Conservation (phyloP, 2,329 filamentous ascomycete species). For the Epichloe scottii region DNA sequence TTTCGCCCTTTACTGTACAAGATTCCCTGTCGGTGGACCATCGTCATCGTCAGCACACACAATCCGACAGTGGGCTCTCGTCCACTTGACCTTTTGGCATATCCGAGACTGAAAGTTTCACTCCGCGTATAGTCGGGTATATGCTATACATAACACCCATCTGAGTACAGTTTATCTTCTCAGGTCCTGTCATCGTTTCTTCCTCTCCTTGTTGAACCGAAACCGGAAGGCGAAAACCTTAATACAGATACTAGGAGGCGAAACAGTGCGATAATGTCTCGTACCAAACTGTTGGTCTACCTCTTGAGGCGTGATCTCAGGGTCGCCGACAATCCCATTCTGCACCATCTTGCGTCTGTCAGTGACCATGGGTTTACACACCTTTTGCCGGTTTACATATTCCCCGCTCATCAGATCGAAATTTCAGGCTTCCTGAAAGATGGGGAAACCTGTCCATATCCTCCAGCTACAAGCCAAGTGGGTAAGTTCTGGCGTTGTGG, state of each 20-base stretch:
- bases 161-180: too few species aligned
- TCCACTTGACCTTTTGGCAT: not conserved
- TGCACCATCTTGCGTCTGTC: constrained; percentile 42
- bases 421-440: constrained; percentile 58
- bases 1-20: not conserved
- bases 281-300: constrained; percentile 50
- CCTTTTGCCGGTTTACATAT: constrained; percentile 57
- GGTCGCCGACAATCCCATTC: constrained; percentile 60
- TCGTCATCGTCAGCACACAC: not conserved
- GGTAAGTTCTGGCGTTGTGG: constrained; percentile 64
- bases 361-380: constrained; percentile 48
- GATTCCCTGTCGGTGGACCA: not conserved
- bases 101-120: not conserved
- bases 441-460: constrained; percentile 48
- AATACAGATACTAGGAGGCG: not conserved
- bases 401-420: constrained; percentile 60
- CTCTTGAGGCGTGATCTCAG: constrained; percentile 62
- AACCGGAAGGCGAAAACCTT: not conserved
- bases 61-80: not conserved
- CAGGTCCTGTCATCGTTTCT: not conserved
- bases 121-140: not conserved
- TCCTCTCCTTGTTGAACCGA: not conserved
- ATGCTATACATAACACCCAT: not conserved
- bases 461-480: constrained; percentile 52
- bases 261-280: constrained; percentile 18